phyloP scores from a whole-genome alignment of 768 basidiomycete genomes.

The Cystobasidium ongulense region DNA sequence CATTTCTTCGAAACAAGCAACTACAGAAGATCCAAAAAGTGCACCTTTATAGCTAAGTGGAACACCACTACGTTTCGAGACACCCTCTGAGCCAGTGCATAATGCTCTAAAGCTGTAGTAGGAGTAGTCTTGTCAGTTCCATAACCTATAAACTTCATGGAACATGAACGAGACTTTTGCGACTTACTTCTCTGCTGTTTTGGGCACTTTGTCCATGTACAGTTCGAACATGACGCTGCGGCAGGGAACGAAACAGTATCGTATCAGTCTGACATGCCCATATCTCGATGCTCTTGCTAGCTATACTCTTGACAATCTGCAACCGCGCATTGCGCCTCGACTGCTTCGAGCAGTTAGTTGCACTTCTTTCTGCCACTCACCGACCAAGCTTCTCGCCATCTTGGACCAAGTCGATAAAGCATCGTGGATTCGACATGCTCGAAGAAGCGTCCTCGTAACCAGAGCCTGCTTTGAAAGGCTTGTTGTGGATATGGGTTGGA shows the following conservation, averaged over 20 bases:
- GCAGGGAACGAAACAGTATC: background rate
- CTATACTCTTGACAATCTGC: background rate
- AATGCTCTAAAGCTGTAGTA: conserved; percentile 67
- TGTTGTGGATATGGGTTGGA: background rate
- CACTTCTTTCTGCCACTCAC: conserved; percentile 44
- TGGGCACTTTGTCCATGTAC: conserved; percentile 58
- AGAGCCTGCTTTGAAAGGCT: too few species aligned
- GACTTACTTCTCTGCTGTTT: conserved; percentile 69
- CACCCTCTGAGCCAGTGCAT: conserved; percentile 76
- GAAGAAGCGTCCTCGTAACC: background rate
- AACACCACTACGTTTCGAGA: conserved; percentile 56
- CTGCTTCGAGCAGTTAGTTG: too few species aligned
- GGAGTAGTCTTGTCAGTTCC: background rate
- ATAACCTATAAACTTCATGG: background rate
- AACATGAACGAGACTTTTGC: background rate
- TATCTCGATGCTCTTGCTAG: background rate
- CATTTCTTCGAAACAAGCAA: background rate
- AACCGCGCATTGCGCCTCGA: background rate
- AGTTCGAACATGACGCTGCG: conserved; percentile 55
- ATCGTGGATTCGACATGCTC: conserved; percentile 50
- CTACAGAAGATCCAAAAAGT: too few species aligned
- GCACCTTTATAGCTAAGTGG: conserved; percentile 74
- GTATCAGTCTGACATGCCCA: background rate
- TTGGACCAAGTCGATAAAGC: conserved; percentile 61
- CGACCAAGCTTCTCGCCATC: conserved; percentile 54